These are phyloP conservation scores for Vishniacozyma victoriae DNA, from an alignment of 768 basidiomycete genomes.

Conservation along the genomic window DNA sequence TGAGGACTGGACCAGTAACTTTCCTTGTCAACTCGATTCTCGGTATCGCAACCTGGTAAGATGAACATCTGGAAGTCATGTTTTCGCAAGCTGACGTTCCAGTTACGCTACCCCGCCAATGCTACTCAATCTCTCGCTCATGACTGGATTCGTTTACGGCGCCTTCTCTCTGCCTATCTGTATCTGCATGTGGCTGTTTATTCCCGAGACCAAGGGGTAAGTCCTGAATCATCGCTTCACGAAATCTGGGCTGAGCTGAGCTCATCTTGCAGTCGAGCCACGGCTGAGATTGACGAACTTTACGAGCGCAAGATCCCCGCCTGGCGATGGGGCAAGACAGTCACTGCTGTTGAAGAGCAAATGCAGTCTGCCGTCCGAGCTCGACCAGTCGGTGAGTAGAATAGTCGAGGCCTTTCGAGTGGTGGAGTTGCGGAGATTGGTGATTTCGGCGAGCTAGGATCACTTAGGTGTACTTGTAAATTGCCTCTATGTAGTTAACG, in stretches of 20 bases:
- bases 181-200: constrained; percentile 8
- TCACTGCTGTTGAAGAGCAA: background rate
- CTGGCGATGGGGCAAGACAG: background rate
- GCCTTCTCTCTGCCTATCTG: constrained; percentile 9
- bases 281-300: constrained; percentile 25
- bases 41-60: constrained; percentile 9
- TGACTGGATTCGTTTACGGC: constrained; percentile 7
- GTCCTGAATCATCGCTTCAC: background rate
- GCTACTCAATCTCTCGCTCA: constrained; percentile 1
- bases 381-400: no score
- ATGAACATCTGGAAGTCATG: background rate
- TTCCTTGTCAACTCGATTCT: constrained; percentile 5
- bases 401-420: no score
- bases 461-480: no score
- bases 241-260: background rate
- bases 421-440: no score
- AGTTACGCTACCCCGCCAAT: constrained; percentile 11
- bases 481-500: no score
- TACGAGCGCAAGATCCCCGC: constrained; percentile 15
- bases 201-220: background rate
- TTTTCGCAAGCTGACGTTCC: background rate
- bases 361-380: background rate
- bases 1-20: constrained; percentile 6
- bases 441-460: no score
- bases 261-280: background rate